Evolutionary conservation across 202 grass and related monocot genomes (phyloP), one percentile per base, ranked within the genome.

Genomic region (Miscanthus sacchariflorus): DNA sequence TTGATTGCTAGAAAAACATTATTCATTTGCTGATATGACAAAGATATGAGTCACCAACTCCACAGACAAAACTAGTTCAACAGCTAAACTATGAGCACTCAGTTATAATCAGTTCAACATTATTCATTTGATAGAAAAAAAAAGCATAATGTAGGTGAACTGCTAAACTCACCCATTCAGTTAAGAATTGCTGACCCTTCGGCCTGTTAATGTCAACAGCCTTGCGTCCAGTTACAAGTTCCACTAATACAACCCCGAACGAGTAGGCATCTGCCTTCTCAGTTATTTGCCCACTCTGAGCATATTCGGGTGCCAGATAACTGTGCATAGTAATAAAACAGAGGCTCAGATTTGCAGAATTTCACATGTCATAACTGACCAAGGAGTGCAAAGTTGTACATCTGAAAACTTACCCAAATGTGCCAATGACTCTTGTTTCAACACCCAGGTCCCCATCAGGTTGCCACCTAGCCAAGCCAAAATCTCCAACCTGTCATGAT

Each of bases 221-320:
- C 85, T 97, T 99, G 12, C 94, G 91, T 38, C 97, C 94, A 5
- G 97, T 99, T 63, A 99, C 93, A n/a, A 99, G 94, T 24, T 99
- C 97, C 28, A 97, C 86, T 6, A 97, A 64, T 80, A 99, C 97
- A 54, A 99, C 94, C n/a, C 97, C 97, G 74, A 99, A 99, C 5
- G 97, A 97, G 86, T 97, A 99, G 6, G 95, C 97, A 81, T 99
- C 97, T 1, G 97, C 97, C 72, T 99, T 99, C 85, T 99, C 97
- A 0, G 93, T 99, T 80, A 99, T 97, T 85, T 99, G 97, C 13
- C 97, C 94, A 44, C 91, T 97, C 69, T 99, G 94, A 0, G 94
- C 93, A 89, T 99, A 99, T 50, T 99, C 94, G 3, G 97, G 94
- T 10, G 97, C 97, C 87, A 99, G 86, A 73, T 97, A 99, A 73